Evolutionary conservation across 257 asterid species (phyloP).

Genomic region (Avicennia marina): DNA sequence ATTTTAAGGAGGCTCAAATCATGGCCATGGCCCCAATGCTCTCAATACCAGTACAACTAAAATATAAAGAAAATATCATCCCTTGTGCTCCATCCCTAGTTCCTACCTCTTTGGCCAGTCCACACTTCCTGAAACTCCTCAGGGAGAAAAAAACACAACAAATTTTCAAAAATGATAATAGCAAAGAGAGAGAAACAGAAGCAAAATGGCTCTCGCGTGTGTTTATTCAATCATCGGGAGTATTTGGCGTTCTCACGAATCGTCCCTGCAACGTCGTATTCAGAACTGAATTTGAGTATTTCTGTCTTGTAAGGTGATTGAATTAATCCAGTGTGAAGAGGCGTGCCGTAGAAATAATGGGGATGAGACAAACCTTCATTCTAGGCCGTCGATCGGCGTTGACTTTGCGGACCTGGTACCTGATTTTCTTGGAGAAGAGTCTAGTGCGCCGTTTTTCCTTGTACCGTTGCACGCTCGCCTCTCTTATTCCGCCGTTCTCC

Average conservation of each 20-base stretch:
- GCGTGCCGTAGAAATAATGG: background rate
- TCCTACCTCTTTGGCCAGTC: too few species aligned
- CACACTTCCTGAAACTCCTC: too few species aligned
- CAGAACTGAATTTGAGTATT: background rate
- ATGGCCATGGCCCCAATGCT: too few species aligned
- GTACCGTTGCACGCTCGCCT: constrained; percentile 71
- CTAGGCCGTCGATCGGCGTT: constrained; percentile 85
- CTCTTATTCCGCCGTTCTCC: constrained; percentile 66
- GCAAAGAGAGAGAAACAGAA: too few species aligned
- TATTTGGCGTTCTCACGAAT: constrained; percentile 53
- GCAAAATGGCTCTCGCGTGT: too few species aligned
- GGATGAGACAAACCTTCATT: constrained; percentile 49
- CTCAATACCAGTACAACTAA: too few species aligned
- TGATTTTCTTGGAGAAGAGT: constrained; percentile 68
- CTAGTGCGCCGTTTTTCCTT: constrained; percentile 70
- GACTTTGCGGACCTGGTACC: constrained; percentile 80
- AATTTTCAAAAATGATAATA: too few species aligned
- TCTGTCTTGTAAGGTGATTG: too few species aligned
- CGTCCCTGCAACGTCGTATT: constrained; percentile 55
- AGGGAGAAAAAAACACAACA: too few species aligned
- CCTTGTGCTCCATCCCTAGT: too few species aligned
- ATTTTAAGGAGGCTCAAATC: too few species aligned
- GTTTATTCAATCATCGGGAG: constrained; percentile 38
- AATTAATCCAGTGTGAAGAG: background rate
- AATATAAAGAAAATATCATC: too few species aligned